These are phyloP conservation scores for Tuctoria greenei DNA, from an alignment of 176 grass and related monocot genomes.

Conservation along the genomic window DNA sequence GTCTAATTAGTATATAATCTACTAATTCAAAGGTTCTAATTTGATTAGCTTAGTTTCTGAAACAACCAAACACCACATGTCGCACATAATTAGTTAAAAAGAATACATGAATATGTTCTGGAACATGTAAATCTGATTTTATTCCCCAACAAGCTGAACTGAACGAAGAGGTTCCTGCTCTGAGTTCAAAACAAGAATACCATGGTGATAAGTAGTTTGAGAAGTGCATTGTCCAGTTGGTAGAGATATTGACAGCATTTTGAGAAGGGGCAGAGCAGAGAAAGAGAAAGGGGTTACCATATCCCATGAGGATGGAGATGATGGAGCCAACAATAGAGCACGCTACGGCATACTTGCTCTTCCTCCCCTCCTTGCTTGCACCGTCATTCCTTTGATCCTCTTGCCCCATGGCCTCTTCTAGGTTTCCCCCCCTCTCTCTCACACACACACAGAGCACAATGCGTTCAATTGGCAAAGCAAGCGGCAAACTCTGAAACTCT, in stretches of 20 bases:
- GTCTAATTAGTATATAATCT: too few relatives aligned
- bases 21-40: too few relatives aligned
- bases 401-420: background rate
- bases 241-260: too few relatives aligned
- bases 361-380: slow-evolving; percentile 11
- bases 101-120: too few relatives aligned
- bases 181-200: background rate
- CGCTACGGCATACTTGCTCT: slow-evolving; percentile 43
- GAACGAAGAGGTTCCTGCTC: background rate
- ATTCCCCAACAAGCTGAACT: background rate
- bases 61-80: too few relatives aligned
- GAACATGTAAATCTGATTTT: background rate
- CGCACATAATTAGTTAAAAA: too few relatives aligned
- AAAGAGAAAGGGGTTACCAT: slow-evolving; percentile 36
- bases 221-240: background rate
- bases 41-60: too few relatives aligned
- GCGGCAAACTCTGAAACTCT: background rate
- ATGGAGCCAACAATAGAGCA: slow-evolving; percentile 61
- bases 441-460: background rate
- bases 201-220: background rate
- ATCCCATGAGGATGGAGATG: slow-evolving; percentile 69
- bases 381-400: background rate
- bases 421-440: background rate
- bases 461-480: background rate
- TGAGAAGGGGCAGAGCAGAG: background rate